These are phyloP conservation scores for Sphagnum fallax DNA, from an alignment of 228 moss, liverwort and hornwort genomes.

Conservation along the genomic window DNA sequence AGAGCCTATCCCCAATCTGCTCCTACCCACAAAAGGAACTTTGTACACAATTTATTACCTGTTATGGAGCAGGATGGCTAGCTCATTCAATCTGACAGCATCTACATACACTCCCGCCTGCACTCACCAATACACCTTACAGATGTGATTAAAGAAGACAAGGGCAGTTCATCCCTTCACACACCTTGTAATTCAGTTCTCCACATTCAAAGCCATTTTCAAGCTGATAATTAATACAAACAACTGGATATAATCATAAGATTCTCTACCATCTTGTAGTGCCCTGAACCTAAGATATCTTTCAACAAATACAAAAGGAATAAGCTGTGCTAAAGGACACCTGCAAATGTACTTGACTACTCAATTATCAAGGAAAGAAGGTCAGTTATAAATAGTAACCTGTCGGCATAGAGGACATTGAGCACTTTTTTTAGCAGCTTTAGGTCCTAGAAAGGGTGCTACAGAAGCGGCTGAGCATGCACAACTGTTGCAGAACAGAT, in stretches of 20 bases:
- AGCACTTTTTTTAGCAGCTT: constrained; percentile 34
- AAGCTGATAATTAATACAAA: no score
- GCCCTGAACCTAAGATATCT: no score
- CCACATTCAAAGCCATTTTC: no score
- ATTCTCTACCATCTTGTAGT: no score
- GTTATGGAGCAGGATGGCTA: constrained; percentile 45
- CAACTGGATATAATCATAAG: no score
- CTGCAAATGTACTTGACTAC: no score
- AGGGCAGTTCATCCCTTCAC: not conserved
- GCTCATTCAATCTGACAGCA: constrained; percentile 56
- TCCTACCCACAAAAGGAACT: not conserved
- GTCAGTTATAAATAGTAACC: constrained; percentile 17
- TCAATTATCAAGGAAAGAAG: no score
- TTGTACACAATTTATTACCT: constrained; percentile 27
- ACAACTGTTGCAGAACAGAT: constrained; percentile 92
- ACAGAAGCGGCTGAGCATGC: constrained; percentile 73
- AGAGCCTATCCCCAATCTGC: no score
- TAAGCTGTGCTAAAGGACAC: no score
- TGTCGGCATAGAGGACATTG: constrained; percentile 87
- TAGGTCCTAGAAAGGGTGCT: constrained; percentile 49
- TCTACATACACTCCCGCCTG: constrained; percentile 62
- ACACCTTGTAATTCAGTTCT: no score
- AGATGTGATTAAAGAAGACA: no score
- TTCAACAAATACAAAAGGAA: no score
- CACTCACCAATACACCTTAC: not conserved